Percentiles rank a stretch among this genome's conserved stretches.
Conservation (phyloP, 2,329 filamentous ascomycete species). For the Microcyclospora tardicrescens region DNA sequence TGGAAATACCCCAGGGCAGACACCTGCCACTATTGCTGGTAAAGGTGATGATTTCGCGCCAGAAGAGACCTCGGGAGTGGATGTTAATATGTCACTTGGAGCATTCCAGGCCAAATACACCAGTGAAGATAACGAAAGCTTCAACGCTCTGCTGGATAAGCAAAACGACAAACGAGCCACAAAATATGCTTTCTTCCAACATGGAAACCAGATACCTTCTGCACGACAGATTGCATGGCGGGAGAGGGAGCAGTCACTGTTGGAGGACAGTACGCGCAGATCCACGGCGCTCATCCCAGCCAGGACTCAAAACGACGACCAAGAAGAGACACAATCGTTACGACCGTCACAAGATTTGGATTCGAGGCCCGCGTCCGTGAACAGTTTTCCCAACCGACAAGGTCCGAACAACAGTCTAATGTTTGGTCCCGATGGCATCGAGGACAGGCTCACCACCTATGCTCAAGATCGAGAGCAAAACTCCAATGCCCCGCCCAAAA, state of each 20-base stretch:
- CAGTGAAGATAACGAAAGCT: constrained; percentile 94
- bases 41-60: constrained; percentile 13
- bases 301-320: constrained; percentile 12
- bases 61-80: constrained; percentile 39
- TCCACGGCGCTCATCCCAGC: constrained; percentile 10
- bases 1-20: constrained; percentile 62
- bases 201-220: constrained; percentile 65
- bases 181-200: constrained; percentile 82
- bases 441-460: constrained; percentile 44
- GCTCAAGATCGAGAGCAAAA: constrained; percentile 54
- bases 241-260: constrained; percentile 47
- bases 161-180: constrained; percentile 75
- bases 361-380: constrained; percentile 61
- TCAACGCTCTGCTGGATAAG: constrained; percentile 81
- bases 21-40: constrained; percentile 31
- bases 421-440: constrained; percentile 59
- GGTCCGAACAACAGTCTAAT: constrained; percentile 71
- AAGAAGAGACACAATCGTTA: constrained; percentile 12
- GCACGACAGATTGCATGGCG: constrained; percentile 47
- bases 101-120: constrained; percentile 89
- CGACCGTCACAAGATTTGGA: constrained; percentile 48
- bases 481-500: constrained; percentile 63
- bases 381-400: constrained; percentile 51
- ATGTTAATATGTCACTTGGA: constrained; percentile 67
- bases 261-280: constrained; percentile 24